Evolutionary conservation across 108 stramenopile genomes (phyloP).

Genomic region (Parietichytrium sp.): DNA sequence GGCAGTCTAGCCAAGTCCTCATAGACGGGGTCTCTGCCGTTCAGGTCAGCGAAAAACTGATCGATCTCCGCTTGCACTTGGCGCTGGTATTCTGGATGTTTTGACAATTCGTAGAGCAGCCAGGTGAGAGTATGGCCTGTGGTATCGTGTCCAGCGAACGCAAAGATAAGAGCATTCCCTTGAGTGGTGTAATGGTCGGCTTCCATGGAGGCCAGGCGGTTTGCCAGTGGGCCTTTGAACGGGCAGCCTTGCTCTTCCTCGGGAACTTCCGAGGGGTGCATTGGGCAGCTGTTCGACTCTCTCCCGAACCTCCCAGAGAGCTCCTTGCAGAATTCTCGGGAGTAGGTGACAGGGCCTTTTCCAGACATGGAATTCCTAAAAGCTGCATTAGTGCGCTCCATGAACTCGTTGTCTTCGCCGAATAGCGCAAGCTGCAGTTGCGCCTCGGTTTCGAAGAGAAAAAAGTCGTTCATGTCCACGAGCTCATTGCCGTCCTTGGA

Average conservation of each 20-base stretch:
- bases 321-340: constrained; percentile 14
- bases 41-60: not conserved
- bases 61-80: not conserved
- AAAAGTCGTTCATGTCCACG: constrained; percentile 35
- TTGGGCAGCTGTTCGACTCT: not conserved
- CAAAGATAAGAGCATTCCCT: constrained; percentile 25
- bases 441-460: not conserved
- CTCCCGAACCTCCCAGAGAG: not conserved
- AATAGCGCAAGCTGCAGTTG: constrained; percentile 36
- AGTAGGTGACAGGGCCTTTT: not conserved
- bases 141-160: constrained; percentile 29
- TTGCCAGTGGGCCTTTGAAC: constrained; percentile 1
- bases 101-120: constrained; percentile 31
- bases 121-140: constrained; percentile 25
- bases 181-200: not conserved
- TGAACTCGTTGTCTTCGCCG: constrained; percentile 22
- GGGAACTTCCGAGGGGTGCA: not conserved
- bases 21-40: not conserved
- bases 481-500: not conserved
- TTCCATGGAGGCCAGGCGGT: not conserved
- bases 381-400: not conserved
- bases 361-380: constrained; percentile 18
- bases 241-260: not conserved
- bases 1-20: not conserved
- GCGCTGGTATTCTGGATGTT: constrained; percentile 2